phyloP scores from a whole-genome alignment of 306 rosid species.

The Cucumis sativus region Cucumber_9930_V3 NC_026659.2:14970501-14971000 shows the following conservation, averaged over 20 bases:
- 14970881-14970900: background rate
- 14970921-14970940: background rate
- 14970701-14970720: slow-evolving; percentile 54
- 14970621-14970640: slow-evolving; percentile 54
- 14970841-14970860: background rate
- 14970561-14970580: slow-evolving; percentile 50
- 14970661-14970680: slow-evolving; percentile 28
- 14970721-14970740: slow-evolving; percentile 17
- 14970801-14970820: background rate
- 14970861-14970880: background rate
- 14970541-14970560: slow-evolving; percentile 56
- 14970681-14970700: slow-evolving; percentile 31
- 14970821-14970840: background rate
- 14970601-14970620: slow-evolving; percentile 35
- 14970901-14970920: background rate
- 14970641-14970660: slow-evolving; percentile 54
- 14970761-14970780: background rate
- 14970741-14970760: background rate
- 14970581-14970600: slow-evolving; percentile 35
- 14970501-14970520: slow-evolving; percentile 91
- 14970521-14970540: slow-evolving; percentile 40
- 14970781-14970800: background rate
- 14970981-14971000: background rate
- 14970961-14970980: background rate
- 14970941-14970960: background rate